Evolutionary conservation across 2,329 filamentous ascomycete species (phyloP), one percentile per base, ranked within the genome.

Genomic region (Monilinia fructicola): DNA sequence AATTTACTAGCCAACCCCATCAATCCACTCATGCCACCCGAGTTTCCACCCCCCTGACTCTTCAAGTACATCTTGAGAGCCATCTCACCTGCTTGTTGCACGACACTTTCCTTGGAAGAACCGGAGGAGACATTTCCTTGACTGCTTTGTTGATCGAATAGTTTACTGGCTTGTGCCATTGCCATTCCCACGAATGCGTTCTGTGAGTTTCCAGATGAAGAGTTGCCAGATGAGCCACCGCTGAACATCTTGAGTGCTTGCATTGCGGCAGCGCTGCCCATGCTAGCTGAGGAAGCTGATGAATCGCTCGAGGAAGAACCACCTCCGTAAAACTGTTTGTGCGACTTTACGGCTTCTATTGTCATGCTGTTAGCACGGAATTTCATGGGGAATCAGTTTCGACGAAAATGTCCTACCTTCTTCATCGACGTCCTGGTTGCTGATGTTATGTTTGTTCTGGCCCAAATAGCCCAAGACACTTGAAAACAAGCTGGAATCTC

Each of bases 11-110:
- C 87, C 67, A 89, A 73, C 2, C 85, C 83, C 68, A 82, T 78
- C 18, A 80, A 74, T 56, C 80, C 80, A 53, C 80, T 79, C 18
- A 70, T 69, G n/a, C 40, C 40, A 16, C 72, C 69, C 31, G 78
- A 74, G n/a, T 79, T 77, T 46, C 82, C 80, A 70, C 82, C 78
- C 26, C 84, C 84, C 76, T 92, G 84, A 73, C 85, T 87, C 85
- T 96, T 93, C 81, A 96, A 80, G 78, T 93, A 97, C 86, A 97
- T 90, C 85, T 96, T 93, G 73, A 97, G 78, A 3, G 93, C 93
- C 85, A 91, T 90, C 83, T 96, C 89, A 1, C 88, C 93, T 3
- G 93, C 93, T 77, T 88, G 82, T 76, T 90, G 87, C 56, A 97
- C 81, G 60, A 87, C 92, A 58, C 87, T 88, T 79, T 97, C 87